Evolutionary conservation across 257 asterid genomes (phyloP).

Genomic region (Lantana camara): DNA sequence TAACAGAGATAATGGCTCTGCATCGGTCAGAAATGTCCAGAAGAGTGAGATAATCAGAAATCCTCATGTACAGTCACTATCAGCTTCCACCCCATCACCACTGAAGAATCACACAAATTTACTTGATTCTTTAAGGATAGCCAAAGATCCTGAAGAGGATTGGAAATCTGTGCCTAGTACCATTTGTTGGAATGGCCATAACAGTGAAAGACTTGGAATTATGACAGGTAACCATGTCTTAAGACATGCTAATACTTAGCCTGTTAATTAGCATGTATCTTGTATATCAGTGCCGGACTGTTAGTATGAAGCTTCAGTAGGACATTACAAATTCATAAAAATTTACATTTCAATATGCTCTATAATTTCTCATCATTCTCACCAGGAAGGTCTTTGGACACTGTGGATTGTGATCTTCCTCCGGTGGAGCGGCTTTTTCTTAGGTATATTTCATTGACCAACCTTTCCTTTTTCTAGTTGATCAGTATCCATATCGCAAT

Average conservation of each 20-base stretch:
- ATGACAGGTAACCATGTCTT: slow-evolving; percentile 41
- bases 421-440: slow-evolving; percentile 33
- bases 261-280: slow-evolving; percentile 5
- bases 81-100: slow-evolving; percentile 18
- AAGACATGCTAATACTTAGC: slow-evolving; percentile 23
- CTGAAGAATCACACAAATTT: slow-evolving; percentile 19
- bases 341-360: slow-evolving; percentile 33
- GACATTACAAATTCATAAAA: slow-evolving; percentile 8
- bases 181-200: slow-evolving; percentile 33
- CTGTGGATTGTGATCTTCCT: slow-evolving; percentile 37
- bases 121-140: slow-evolving; percentile 21
- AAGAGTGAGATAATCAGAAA: slow-evolving; percentile 30
- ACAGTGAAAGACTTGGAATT: slow-evolving; percentile 27
- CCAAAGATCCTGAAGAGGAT: slow-evolving; percentile 31
- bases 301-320: slow-evolving; percentile 7
- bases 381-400: slow-evolving; percentile 34
- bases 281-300: slow-evolving; percentile 11
- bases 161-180: slow-evolving; percentile 29
- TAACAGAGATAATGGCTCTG: slow-evolving; percentile 23
- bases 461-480: slow-evolving; percentile 20
- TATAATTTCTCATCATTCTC: slow-evolving; percentile 32
- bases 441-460: slow-evolving; percentile 33
- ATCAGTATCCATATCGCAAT: neutral
- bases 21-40: slow-evolving; percentile 31
- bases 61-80: slow-evolving; percentile 27